Conservation (phyloP, 495 filamentous ascomycete genomes). For the Copromyces sp. region DNA sequence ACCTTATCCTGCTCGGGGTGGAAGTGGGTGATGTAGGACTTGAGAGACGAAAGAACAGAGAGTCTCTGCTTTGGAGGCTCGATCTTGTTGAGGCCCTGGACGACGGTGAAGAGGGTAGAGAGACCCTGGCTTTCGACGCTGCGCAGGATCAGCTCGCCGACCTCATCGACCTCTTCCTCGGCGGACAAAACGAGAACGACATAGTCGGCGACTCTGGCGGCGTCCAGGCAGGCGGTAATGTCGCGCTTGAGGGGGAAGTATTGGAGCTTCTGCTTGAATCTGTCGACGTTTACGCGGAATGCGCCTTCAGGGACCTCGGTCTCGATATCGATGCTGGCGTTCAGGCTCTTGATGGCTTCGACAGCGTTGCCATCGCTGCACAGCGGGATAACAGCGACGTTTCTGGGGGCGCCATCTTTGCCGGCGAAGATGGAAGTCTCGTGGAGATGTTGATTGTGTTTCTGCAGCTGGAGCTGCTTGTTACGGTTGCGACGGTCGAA, state of each 20-base stretch:
- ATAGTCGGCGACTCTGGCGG: constrained; percentile 81
- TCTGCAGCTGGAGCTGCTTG: constrained; percentile 70
- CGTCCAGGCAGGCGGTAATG: constrained; percentile 67
- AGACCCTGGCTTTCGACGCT: constrained; percentile 89
- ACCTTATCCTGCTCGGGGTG: constrained; percentile 84
- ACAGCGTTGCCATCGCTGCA: constrained; percentile 57
- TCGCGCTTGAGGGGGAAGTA: constrained; percentile 67
- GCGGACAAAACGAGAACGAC: constrained; percentile 75
- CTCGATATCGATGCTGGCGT: constrained; percentile 69
- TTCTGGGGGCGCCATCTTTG: constrained; percentile 72
- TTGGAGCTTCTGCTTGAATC: constrained; percentile 86
- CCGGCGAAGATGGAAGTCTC: constrained; percentile 73
- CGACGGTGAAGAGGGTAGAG: constrained; percentile 70
- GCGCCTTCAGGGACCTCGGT: constrained; percentile 48
- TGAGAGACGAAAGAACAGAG: constrained; percentile 68
- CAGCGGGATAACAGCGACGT: constrained; percentile 85
- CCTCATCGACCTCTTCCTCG: constrained; percentile 66
- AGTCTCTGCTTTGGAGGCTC: constrained; percentile 67
- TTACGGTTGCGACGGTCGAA: constrained; percentile 88
- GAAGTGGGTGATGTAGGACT: constrained; percentile 86
- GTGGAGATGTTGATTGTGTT: constrained; percentile 68
- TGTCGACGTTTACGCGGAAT: constrained; percentile 60
- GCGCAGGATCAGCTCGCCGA: constrained; percentile 72
- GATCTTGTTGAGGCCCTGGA: constrained; percentile 66
- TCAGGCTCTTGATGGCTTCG: constrained; percentile 58